These are phyloP conservation scores for Cenchrus purpureus DNA, from an alignment of 176 grass and related monocot species.

Conservation along the genomic window DNA sequence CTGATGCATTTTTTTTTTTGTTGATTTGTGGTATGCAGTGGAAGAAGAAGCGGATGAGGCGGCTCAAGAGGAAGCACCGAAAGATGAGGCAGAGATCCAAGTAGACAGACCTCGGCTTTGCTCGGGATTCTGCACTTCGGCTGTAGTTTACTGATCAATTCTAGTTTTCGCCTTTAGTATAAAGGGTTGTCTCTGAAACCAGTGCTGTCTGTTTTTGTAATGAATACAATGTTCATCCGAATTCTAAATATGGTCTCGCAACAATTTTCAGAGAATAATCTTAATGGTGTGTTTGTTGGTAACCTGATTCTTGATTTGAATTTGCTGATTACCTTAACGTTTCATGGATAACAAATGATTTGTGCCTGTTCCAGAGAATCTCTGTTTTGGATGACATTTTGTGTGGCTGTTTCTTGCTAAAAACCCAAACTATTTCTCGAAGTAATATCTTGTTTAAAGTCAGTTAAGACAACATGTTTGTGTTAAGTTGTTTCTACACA, in stretches of 20 bases:
- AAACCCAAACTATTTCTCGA: too few species aligned
- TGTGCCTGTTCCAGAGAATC: too few species aligned
- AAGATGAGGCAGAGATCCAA: conserved; percentile 82
- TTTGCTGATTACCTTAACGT: too few species aligned
- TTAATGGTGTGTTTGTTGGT: not conserved
- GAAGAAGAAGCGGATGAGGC: conserved; percentile 84
- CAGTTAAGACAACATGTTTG: too few species aligned
- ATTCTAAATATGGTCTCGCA: not conserved
- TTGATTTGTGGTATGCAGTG: conserved; percentile 35
- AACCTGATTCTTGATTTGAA: too few species aligned
- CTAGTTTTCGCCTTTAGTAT: not conserved
- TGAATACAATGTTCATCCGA: not conserved
- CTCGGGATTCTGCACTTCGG: not conserved
- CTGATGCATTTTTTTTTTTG: not conserved
- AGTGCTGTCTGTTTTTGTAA: not conserved
- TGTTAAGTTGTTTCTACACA: too few species aligned
- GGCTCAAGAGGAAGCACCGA: conserved; percentile 73
- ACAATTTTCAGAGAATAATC: not conserved
- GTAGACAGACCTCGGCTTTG: not conserved
- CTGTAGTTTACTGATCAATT: not conserved
- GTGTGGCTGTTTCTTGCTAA: too few species aligned
- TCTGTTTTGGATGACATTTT: too few species aligned
- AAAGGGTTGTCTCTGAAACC: not conserved
- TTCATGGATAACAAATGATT: too few species aligned
- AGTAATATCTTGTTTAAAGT: too few species aligned